Evolutionary conservation across 31 red algal genomes (phyloP).

Genomic region (Odonthalia washingtoniensis): DNA sequence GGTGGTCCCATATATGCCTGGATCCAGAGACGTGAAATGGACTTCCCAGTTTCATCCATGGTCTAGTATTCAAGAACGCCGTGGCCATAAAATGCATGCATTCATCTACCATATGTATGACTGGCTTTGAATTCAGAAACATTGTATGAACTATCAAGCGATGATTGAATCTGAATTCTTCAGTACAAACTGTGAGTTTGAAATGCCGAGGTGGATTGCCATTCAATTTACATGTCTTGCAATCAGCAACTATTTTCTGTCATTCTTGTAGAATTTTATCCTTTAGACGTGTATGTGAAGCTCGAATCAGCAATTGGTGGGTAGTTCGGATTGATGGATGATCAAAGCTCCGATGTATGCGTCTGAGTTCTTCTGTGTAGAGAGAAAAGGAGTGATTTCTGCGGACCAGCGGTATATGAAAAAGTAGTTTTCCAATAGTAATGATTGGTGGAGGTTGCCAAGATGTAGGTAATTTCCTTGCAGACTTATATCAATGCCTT

Average conservation of each 20-base stretch:
- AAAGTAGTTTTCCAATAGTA: too few species aligned
- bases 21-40: background rate
- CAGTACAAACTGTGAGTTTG: too few species aligned
- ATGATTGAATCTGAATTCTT: constrained; percentile 31
- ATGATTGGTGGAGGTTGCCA: background rate
- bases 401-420: too few species aligned
- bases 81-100: too few species aligned
- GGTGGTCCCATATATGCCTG: too few species aligned
- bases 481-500: background rate
- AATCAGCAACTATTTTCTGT: background rate
- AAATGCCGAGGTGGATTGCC: constrained; percentile 1
- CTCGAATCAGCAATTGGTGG: background rate
- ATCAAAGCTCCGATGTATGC: too few species aligned
- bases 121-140: background rate
- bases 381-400: too few species aligned
- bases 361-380: too few species aligned
- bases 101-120: too few species aligned
- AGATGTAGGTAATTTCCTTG: background rate
- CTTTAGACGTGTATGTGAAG: background rate
- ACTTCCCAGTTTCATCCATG: constrained; percentile 25
- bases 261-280: background rate
- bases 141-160: background rate
- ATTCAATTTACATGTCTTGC: background rate
- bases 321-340: background rate
- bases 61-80: too few species aligned